Evolutionary conservation across 164 flowering plant genomes (phyloP).

Genomic region (Sedum album): DNA sequence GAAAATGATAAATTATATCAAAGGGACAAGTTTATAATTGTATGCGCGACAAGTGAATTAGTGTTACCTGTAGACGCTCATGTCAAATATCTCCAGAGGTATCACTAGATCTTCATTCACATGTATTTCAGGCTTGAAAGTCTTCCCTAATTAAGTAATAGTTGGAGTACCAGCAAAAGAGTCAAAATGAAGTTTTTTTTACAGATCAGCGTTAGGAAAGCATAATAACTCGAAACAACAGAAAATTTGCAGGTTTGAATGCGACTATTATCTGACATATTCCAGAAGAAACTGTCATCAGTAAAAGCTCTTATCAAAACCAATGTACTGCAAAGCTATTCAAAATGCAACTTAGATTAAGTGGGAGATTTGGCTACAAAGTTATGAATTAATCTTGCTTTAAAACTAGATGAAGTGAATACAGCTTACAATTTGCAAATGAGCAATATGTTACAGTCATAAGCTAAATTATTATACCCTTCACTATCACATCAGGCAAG

Average conservation of each 20-base stretch:
- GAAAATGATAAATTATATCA: background rate
- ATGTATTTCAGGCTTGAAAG: slow-evolving; percentile 84
- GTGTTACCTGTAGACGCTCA: slow-evolving; percentile 93
- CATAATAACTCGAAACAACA: no score
- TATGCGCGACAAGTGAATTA: background rate
- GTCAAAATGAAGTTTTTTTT: no score
- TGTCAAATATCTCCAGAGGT: slow-evolving; percentile 93
- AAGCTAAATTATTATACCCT: slow-evolving; percentile 33
- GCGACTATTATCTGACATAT: no score
- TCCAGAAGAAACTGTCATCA: no score
- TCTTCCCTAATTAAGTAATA: no score
- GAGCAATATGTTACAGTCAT: background rate
- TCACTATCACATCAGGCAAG: slow-evolving; percentile 97
- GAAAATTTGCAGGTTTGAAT: no score
- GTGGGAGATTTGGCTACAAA: no score
- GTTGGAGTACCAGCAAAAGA: background rate
- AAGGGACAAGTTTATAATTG: slow-evolving; percentile 9
- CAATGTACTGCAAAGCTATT: no score
- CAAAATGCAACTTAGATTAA: no score
- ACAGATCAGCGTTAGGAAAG: no score
- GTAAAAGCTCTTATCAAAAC: no score
- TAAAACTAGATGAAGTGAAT: background rate
- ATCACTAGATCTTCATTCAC: slow-evolving; percentile 96
- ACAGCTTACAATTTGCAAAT: background rate
- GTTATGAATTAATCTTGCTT: no score